phyloP scores from a whole-genome alignment of 305 asterid species.

The Fraxinus albicans region DNA sequence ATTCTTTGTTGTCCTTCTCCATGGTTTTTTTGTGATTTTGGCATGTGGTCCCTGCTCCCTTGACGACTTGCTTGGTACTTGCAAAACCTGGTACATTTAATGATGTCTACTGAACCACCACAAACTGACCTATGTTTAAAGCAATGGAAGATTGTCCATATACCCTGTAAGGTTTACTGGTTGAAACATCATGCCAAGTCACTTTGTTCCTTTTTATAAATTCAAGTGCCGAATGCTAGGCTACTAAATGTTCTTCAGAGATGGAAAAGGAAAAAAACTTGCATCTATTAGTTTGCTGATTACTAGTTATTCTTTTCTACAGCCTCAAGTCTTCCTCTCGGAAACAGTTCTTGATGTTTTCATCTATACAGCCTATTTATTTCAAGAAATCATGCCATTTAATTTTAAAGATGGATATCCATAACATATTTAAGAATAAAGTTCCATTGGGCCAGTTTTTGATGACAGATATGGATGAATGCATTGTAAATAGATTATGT shows the following conservation, averaged over 20 bases:
- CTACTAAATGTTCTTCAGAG: conserved; percentile 11
- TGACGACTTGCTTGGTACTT: neutral
- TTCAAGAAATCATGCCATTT: neutral
- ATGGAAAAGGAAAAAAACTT: neutral
- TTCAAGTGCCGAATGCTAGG: neutral
- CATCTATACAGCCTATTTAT: neutral
- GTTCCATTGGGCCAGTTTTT: neutral
- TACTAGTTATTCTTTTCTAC: neutral
- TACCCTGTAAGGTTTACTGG: neutral
- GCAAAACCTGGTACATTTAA: neutral
- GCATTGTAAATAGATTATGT: neutral
- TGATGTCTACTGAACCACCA: neutral
- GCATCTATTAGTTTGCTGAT: conserved; percentile 1
- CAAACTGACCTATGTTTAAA: conserved; percentile 1
- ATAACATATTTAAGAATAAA: neutral
- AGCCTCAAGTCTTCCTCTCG: neutral
- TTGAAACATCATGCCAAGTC: neutral
- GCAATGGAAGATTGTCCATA: conserved; percentile 11
- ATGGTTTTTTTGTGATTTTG: conserved; percentile 9
- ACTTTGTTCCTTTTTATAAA: neutral
- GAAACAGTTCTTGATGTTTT: neutral
- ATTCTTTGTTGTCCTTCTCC: conserved; percentile 3
- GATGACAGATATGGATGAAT: neutral
- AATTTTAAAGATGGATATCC: neutral
- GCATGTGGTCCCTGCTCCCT: neutral